These are phyloP conservation scores for Stellera chamaejasme DNA, from an alignment of 345 rosid genomes.

Conservation along the genomic window DNA sequence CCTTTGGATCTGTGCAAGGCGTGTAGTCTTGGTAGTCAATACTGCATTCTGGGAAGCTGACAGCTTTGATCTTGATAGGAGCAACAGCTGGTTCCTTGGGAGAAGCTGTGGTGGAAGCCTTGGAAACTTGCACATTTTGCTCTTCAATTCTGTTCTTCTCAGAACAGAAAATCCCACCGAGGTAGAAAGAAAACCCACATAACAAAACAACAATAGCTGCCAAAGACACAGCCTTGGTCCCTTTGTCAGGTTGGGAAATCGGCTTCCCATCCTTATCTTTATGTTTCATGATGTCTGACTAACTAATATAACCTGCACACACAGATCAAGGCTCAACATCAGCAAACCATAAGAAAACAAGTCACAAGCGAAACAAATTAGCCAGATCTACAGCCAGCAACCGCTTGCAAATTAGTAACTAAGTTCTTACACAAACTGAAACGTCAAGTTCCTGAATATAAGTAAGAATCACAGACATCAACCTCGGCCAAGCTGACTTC, in stretches of 20 bases:
- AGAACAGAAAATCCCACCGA: constrained; percentile 73
- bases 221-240: constrained; percentile 37
- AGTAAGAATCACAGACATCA: no score
- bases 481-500: no score
- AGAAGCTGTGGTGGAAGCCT: constrained; percentile 29
- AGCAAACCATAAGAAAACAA: neutral
- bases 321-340: neutral
- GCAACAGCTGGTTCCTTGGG: constrained; percentile 31
- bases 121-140: constrained; percentile 21
- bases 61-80: constrained; percentile 49
- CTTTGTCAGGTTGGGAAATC: constrained; percentile 38
- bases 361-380: neutral
- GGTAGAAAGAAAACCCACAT: constrained; percentile 85
- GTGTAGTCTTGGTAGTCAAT: constrained; percentile 85
- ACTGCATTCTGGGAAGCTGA: constrained; percentile 74
- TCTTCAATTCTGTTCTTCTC: constrained; percentile 30
- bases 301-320: constrained; percentile 24
- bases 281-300: constrained; percentile 48
- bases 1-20: constrained; percentile 98
- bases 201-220: constrained; percentile 37
- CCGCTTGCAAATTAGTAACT: neutral
- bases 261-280: constrained; percentile 83
- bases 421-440: neutral
- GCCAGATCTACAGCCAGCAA: neutral
- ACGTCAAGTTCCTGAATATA: no score